These are phyloP conservation scores for Trichoderma cornu-damae DNA, from an alignment of 2,329 filamentous ascomycete genomes.

Conservation along the genomic window DNA sequence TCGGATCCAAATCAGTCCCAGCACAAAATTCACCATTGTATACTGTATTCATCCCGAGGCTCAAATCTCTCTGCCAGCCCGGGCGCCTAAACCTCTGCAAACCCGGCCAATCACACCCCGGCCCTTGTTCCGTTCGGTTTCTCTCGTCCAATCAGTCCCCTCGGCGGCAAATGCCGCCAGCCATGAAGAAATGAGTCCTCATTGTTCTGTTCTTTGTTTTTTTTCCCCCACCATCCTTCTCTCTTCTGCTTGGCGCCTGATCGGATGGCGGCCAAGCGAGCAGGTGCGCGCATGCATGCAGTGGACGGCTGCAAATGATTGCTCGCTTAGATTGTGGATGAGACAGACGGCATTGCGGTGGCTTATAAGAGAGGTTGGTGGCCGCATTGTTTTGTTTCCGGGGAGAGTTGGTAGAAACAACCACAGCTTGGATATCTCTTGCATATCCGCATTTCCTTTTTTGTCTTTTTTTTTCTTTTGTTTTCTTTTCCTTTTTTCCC, in stretches of 20 bases:
- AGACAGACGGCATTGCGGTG: conserved; percentile 6
- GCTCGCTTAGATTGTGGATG: conserved; percentile 1
- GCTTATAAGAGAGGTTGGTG: conserved; percentile 16
- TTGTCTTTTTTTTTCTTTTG: conserved; percentile 23
- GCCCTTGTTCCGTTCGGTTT: neutral
- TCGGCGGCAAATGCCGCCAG: neutral
- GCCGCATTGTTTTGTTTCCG: conserved; percentile 8
- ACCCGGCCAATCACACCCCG: conserved; percentile 9
- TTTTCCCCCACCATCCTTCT: neutral
- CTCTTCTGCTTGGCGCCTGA: neutral
- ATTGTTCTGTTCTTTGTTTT: too few species aligned
- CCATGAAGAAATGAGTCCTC: too few species aligned
- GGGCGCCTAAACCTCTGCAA: conserved; percentile 4
- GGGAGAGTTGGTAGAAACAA: conserved; percentile 11
- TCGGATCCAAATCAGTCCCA: too few species aligned
- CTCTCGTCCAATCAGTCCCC: conserved; percentile 11
- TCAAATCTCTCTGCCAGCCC: neutral
- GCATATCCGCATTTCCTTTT: conserved; percentile 22
- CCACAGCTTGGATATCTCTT: conserved; percentile 11
- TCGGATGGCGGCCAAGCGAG: conserved; percentile 2
- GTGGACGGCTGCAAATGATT: neutral
- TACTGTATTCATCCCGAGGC: neutral
- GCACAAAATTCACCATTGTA: too few species aligned
- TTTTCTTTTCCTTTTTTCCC: conserved; percentile 21
- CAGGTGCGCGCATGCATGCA: neutral